Percentiles rank a stretch among this genome's conserved stretches.
Evolutionary conservation across 306 rosid species (phyloP).

Genomic region (Dryas alaskensis): DNA sequence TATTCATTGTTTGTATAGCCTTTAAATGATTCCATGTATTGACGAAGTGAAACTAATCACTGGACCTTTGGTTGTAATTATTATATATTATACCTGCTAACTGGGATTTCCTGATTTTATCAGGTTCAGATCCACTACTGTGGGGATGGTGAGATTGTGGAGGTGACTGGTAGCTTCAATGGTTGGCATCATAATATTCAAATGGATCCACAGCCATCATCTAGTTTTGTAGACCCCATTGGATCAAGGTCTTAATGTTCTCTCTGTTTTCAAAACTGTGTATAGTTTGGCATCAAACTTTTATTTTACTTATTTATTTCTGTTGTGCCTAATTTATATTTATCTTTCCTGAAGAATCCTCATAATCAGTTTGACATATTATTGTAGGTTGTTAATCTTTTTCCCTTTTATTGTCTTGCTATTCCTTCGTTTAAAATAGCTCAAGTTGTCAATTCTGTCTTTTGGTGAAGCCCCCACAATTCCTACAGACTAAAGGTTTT

Average conservation of each 20-base stretch:
- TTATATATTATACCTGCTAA: slow-evolving; percentile 23
- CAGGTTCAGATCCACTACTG: slow-evolving; percentile 68
- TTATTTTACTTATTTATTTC: background rate
- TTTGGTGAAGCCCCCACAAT: too few species aligned
- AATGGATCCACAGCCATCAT: slow-evolving; percentile 64
- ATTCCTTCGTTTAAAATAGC: background rate
- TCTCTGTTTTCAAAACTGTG: background rate
- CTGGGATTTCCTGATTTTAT: slow-evolving; percentile 27
- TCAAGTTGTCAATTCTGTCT: background rate
- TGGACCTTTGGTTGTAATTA: background rate
- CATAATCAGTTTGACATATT: background rate
- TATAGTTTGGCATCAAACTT: background rate
- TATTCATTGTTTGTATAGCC: background rate
- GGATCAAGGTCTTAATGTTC: slow-evolving; percentile 53
- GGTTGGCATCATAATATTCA: slow-evolving; percentile 84
- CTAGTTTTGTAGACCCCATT: slow-evolving; percentile 35
- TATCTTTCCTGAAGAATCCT: background rate
- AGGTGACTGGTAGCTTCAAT: slow-evolving; percentile 91
- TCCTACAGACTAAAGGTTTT: too few species aligned
- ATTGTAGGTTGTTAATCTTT: background rate
- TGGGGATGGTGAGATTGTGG: slow-evolving; percentile 75
- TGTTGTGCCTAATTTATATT: background rate
- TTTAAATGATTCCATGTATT: slow-evolving; percentile 1
- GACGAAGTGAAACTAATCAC: background rate
- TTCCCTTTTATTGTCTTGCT: background rate